Percentiles rank a stretch among this genome's conserved stretches.
Conservation (phyloP, 768 basidiomycete species). For the Calocybe indica region DNA sequence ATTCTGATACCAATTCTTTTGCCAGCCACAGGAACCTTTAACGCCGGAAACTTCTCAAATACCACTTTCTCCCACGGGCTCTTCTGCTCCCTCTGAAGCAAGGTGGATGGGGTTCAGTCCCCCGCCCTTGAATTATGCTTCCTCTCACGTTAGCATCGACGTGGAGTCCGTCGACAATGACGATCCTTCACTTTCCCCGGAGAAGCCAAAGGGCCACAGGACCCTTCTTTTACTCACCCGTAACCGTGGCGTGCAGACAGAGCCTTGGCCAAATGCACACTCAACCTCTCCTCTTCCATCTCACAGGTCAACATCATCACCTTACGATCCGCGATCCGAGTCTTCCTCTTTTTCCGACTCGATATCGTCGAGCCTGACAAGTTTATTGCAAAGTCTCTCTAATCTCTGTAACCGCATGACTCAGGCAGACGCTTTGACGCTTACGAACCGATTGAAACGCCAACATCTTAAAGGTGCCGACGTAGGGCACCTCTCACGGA, state of each 20-base stretch:
- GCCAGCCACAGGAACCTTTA: conserved; percentile 27
- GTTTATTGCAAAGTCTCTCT: conserved; percentile 57
- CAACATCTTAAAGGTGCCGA: conserved; percentile 86
- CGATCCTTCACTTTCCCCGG: conserved; percentile 19
- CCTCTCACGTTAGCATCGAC: conserved; percentile 40
- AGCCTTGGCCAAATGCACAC: conserved; percentile 28
- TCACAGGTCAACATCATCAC: conserved; percentile 35
- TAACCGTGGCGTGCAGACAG: conserved; percentile 68
- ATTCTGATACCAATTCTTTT: neutral
- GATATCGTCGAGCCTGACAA: conserved; percentile 48
- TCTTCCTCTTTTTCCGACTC: conserved; percentile 61
- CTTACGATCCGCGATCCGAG: conserved; percentile 63
- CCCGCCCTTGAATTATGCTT: conserved; percentile 23
- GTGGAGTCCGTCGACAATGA: conserved; percentile 25
- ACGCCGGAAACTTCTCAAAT: conserved; percentile 41
- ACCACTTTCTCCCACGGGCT: conserved; percentile 35
- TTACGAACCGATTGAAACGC: conserved; percentile 86
- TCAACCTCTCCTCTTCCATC: conserved; percentile 28
- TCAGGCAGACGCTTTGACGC: conserved; percentile 79
- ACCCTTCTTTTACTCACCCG: conserved; percentile 51
- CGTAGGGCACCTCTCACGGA: conserved; percentile 78
- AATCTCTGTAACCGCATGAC: conserved; percentile 50
- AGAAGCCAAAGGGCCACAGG: conserved; percentile 32
- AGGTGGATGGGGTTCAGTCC: conserved; percentile 21
- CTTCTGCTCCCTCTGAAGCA: conserved; percentile 26